These are phyloP conservation scores for Capniomyces stellatus DNA, from an alignment of 371 early-diverging fungal species.

Conservation along the genomic window DNA sequence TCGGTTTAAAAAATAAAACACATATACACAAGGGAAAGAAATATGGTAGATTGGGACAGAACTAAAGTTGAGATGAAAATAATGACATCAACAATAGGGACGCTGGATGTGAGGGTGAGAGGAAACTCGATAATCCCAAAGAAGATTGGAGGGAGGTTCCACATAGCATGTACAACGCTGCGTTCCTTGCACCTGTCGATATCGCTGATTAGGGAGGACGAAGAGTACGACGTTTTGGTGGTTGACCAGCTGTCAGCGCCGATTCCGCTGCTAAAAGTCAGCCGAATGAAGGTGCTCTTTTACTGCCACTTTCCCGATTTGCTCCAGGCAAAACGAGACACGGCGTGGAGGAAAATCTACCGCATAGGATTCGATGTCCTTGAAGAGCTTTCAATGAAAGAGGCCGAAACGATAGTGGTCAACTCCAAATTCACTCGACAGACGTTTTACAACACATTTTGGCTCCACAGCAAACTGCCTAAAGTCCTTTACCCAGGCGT, in stretches of 20 bases:
- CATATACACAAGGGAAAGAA: too few relatives aligned
- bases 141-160: constrained; percentile 41
- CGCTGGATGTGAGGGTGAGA: constrained; percentile 50
- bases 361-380: constrained; percentile 61
- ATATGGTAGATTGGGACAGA: too few relatives aligned
- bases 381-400: constrained; percentile 70
- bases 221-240: constrained; percentile 55
- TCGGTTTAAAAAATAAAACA: too few relatives aligned
- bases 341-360: constrained; percentile 49
- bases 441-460: constrained; percentile 56
- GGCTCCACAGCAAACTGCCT: constrained; percentile 33
- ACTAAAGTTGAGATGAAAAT: too few relatives aligned
- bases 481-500: constrained; percentile 77
- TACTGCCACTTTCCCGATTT: constrained; percentile 96
- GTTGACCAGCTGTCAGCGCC: constrained; percentile 81
- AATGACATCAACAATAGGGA: constrained; percentile 25
- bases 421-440: constrained; percentile 78
- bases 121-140: constrained; percentile 58
- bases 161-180: constrained; percentile 67
- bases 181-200: constrained; percentile 50
- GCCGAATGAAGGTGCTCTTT: constrained; percentile 47
- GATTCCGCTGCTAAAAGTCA: constrained; percentile 50
- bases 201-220: constrained; percentile 25
- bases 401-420: constrained; percentile 74
- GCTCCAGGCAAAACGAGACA: constrained; percentile 45